A percentile compares a stretch with the other conserved stretches of the same genome.
phyloP scores from a whole-genome alignment of 345 rosid genomes.

The Populus euphratica region DNA sequence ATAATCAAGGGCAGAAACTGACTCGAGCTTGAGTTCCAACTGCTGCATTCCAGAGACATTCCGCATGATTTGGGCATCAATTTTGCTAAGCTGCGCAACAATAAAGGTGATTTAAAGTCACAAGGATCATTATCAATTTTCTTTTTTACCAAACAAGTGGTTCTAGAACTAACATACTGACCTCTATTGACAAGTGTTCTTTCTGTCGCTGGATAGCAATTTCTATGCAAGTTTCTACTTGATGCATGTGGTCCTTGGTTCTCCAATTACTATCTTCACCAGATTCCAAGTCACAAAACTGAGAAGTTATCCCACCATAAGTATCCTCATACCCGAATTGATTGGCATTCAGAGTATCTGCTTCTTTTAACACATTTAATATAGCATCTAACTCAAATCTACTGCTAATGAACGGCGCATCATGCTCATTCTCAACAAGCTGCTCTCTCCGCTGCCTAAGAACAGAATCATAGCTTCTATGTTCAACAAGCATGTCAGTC shows the following conservation, averaged over 20 bases:
- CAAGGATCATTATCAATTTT: not conserved
- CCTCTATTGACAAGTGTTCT: constrained; percentile 78
- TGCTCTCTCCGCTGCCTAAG: constrained; percentile 71
- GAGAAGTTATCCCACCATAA: constrained; percentile 55
- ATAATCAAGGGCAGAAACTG: constrained; percentile 66
- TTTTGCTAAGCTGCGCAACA: constrained; percentile 69
- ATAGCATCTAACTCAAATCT: constrained; percentile 72
- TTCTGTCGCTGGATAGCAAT: constrained; percentile 75
- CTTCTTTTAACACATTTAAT: constrained; percentile 70
- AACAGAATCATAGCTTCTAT: constrained; percentile 57
- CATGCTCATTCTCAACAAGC: constrained; percentile 51
- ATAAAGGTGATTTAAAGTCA: constrained; percentile 16
- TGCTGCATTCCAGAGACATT: constrained; percentile 72
- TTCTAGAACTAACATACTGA: constrained; percentile 27
- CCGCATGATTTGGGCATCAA: constrained; percentile 72
- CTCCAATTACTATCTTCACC: constrained; percentile 77
- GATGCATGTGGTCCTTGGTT: constrained; percentile 62
- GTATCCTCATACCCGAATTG: constrained; percentile 69
- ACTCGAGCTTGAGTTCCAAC: constrained; percentile 76
- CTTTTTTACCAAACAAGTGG: not conserved
- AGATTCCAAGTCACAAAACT: constrained; percentile 79
- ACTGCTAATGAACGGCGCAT: constrained; percentile 37
- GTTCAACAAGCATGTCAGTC: constrained; percentile 43
- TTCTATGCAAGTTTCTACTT: constrained; percentile 72
- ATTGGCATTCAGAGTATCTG: constrained; percentile 60